Percentiles rank a stretch among this genome's conserved stretches.
Evolutionary conservation across 108 stramenopile species (phyloP).

Genomic region (Nitzschia sp.): DNA sequence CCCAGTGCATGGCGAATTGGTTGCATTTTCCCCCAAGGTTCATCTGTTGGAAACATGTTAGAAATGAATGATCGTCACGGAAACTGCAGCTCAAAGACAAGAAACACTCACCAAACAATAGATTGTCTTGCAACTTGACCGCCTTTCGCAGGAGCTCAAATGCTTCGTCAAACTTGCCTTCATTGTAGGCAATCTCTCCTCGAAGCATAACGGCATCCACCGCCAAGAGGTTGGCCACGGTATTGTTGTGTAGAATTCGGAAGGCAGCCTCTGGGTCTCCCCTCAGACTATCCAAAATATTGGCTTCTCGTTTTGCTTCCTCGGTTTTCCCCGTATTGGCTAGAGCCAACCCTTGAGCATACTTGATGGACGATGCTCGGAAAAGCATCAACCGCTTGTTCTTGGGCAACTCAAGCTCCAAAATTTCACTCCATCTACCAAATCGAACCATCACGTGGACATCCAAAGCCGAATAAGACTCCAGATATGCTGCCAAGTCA

Average conservation of each 20-base stretch:
- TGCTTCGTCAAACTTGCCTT: conserved; percentile 68
- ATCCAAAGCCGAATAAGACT: conserved; percentile 78
- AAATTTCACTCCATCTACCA: conserved; percentile 79
- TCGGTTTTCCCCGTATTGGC: conserved; percentile 54
- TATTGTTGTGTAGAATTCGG: conserved; percentile 85
- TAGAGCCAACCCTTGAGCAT: conserved; percentile 66
- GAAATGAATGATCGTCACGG: not conserved
- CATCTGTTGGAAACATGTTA: conserved; percentile 40
- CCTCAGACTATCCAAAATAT: conserved; percentile 59
- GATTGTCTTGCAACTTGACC: conserved; percentile 72
- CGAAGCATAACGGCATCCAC: conserved; percentile 78
- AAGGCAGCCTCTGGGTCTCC: conserved; percentile 57
- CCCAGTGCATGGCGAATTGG: conserved; percentile 86
- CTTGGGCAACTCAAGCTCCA: conserved; percentile 57
- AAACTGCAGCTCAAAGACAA: not conserved
- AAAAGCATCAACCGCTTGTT: conserved; percentile 73
- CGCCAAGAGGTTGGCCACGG: conserved; percentile 56
- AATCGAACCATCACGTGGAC: conserved; percentile 83
- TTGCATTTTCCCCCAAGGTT: conserved; percentile 93
- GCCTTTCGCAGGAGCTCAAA: conserved; percentile 68
- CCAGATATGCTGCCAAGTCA: conserved; percentile 73
- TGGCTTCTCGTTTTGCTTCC: conserved; percentile 60
- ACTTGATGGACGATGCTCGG: conserved; percentile 61
- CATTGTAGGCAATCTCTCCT: conserved; percentile 85
- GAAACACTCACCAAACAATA: conserved; percentile 47